These are phyloP conservation scores for Stereum hirsutum DNA, from an alignment of 1,284 basidiomycete genomes.

Conservation along the genomic window DNA sequence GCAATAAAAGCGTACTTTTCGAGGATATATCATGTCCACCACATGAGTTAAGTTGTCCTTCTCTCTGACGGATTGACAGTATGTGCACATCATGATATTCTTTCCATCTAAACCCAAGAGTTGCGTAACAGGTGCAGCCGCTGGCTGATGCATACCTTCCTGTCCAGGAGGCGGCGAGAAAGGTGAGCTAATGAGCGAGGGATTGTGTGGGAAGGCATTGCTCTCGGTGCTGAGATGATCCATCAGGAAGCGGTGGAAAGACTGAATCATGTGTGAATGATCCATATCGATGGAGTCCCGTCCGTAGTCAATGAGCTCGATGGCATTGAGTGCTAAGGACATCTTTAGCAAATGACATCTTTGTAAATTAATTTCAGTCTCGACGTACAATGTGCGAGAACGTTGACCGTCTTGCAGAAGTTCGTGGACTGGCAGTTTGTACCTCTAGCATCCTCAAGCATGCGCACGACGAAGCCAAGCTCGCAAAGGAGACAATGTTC, in stretches of 20 bases:
- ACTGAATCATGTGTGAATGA: constrained; percentile 87
- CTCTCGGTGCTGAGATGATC: constrained; percentile 72
- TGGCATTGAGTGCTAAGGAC: constrained; percentile 53
- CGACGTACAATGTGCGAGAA: constrained; percentile 63
- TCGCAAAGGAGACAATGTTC: constrained; percentile 96
- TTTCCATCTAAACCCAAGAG: constrained; percentile 71
- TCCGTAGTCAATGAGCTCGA: constrained; percentile 88
- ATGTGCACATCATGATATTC: constrained; percentile 68
- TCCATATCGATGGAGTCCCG: constrained; percentile 62
- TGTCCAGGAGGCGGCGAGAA: constrained; percentile 17
- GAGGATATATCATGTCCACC: constrained; percentile 85
- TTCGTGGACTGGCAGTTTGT: constrained; percentile 96
- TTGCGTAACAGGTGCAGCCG: constrained; percentile 67
- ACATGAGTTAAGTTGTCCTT: constrained; percentile 75
- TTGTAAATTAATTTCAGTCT: neutral
- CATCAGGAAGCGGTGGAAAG: constrained; percentile 90
- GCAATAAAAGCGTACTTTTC: constrained; percentile 42
- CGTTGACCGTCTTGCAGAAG: constrained; percentile 89
- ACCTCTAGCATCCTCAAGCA: constrained; percentile 92
- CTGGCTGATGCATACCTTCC: constrained; percentile 20
- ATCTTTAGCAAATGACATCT: constrained; percentile 1
- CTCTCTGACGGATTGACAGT: constrained; percentile 62
- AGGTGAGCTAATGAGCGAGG: constrained; percentile 30
- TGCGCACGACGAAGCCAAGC: constrained; percentile 89
- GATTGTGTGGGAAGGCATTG: constrained; percentile 54